phyloP scores from a whole-genome alignment of 768 basidiomycete genomes.

The Flagelloscypha sp. region DNA sequence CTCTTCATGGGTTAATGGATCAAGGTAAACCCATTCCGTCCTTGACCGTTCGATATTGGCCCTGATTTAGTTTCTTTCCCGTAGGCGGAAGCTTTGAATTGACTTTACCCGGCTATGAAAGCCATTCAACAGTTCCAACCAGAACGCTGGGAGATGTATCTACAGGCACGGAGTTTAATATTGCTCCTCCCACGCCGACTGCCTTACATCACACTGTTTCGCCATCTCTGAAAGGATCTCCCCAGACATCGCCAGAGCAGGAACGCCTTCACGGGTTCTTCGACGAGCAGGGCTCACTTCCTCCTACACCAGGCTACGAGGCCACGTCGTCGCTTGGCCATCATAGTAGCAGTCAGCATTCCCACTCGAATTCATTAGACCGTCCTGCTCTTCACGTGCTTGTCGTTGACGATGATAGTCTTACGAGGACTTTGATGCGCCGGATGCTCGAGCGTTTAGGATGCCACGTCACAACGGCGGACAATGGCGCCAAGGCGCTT shows the following conservation, averaged over 20 bases:
- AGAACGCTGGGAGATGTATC: constrained; percentile 35
- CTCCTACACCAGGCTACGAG: no score
- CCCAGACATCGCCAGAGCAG: constrained; percentile 6
- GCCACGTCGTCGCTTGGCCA: no score
- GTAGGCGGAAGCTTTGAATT: constrained; percentile 54
- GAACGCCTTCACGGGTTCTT: constrained; percentile 9
- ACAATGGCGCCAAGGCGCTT: constrained; percentile 75
- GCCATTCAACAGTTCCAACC: constrained; percentile 27
- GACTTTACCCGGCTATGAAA: constrained; percentile 33
- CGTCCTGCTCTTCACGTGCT: constrained; percentile 53
- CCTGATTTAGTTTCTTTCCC: background rate
- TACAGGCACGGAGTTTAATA: constrained; percentile 26
- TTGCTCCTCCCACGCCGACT: constrained; percentile 7
- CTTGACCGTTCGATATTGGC: background rate
- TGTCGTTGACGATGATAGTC: constrained; percentile 76
- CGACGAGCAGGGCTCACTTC: constrained; percentile 8
- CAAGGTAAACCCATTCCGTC: constrained; percentile 31
- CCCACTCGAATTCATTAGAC: no score
- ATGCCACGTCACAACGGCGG: constrained; percentile 69
- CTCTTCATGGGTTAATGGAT: constrained; percentile 62
- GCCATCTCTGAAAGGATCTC: constrained; percentile 1
- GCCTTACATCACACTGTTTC: constrained; percentile 5
- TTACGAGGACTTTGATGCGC: constrained; percentile 77
- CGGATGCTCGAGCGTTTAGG: constrained; percentile 73
- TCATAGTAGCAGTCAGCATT: constrained; percentile 27